These are phyloP conservation scores for Pichia sorboxylosa DNA, from an alignment of 1,139 yeast species.

Conservation along the genomic window DNA sequence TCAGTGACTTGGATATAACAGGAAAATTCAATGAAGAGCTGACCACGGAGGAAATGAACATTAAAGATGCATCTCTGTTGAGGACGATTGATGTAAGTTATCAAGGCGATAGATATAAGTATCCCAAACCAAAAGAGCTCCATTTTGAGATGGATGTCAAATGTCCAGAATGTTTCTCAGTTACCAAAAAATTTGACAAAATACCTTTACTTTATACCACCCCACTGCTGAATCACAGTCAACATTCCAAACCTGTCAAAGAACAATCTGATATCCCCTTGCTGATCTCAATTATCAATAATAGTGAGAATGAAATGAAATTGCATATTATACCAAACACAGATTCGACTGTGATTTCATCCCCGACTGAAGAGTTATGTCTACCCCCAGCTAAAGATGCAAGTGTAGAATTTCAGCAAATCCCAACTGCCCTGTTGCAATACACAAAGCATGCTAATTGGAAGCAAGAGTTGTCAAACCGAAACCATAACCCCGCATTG, in stretches of 20 bases:
- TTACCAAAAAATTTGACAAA: neutral
- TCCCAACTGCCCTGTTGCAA: conserved; percentile 7
- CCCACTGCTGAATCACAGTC: conserved; percentile 7
- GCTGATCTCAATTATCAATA: conserved; percentile 3
- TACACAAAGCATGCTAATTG: conserved; percentile 1
- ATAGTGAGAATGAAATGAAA: neutral
- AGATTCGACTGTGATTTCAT: neutral
- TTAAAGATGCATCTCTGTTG: no score
- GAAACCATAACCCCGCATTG: neutral
- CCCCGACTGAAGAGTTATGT: neutral
- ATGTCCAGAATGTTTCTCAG: conserved; percentile 6
- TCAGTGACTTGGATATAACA: conserved; percentile 17
- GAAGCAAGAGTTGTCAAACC: conserved; percentile 1
- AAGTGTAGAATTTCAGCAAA: neutral
- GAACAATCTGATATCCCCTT: conserved; percentile 1
- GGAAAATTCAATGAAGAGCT: neutral
- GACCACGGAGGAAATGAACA: neutral
- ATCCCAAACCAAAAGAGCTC: conserved; percentile 4
- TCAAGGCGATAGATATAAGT: neutral
- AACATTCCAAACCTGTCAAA: neutral
- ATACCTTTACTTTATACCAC: conserved; percentile 3
- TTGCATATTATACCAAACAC: neutral
- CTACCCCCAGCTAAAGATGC: neutral
- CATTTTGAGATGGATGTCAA: conserved; percentile 2
- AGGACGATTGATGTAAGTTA: no score